Evolutionary conservation across 495 filamentous ascomycete species (phyloP).

Genomic region (Penicillium arizonense): DNA sequence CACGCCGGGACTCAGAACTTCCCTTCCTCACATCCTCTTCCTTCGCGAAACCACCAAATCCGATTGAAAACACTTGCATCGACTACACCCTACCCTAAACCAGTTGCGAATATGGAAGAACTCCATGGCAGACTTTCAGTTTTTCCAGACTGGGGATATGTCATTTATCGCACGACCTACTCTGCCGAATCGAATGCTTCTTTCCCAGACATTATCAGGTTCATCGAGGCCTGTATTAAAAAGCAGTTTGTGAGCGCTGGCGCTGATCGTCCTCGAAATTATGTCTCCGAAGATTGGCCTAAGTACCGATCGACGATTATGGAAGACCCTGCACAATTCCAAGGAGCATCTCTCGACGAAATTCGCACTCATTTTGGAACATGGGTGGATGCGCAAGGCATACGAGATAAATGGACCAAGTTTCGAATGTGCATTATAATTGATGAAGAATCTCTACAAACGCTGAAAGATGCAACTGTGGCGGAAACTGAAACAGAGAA

Average conservation of each 20-base stretch:
- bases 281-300: background rate
- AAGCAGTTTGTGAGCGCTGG: background rate
- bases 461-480: background rate
- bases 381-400: constrained; percentile 8
- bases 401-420: background rate
- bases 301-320: constrained; percentile 9
- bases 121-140: constrained; percentile 5
- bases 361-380: constrained; percentile 15
- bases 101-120: constrained; percentile 10
- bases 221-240: constrained; percentile 9
- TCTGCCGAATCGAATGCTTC: constrained; percentile 8
- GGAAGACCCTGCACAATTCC: constrained; percentile 9
- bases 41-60: no score
- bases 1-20: no score
- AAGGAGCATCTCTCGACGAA: constrained; percentile 8
- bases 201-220: constrained; percentile 10
- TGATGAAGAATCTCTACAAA: constrained; percentile 9
- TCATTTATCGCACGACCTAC: constrained; percentile 14
- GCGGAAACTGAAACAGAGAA: background rate
- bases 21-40: no score
- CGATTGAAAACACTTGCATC: no score
- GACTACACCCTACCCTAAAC: no score
- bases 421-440: constrained; percentile 11
- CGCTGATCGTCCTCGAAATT: background rate
- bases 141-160: constrained; percentile 11